Conservation (phyloP, 305 asterid genomes). For the Salvia sclarea region DNA sequence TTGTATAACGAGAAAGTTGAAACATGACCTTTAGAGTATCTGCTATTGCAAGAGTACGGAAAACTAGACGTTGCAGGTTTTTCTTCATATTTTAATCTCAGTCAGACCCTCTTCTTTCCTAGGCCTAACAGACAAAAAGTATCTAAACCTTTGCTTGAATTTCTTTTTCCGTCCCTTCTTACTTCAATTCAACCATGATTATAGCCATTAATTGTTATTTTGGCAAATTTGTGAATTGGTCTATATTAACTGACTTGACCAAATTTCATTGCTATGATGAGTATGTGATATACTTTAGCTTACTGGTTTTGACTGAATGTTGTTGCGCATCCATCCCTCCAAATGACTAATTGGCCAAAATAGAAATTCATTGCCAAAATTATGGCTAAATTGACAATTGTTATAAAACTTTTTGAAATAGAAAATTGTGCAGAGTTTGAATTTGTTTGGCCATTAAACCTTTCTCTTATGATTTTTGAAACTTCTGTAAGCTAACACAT, state of each 20-base stretch:
- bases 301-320: not conserved
- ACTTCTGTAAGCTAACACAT: constrained; percentile 13
- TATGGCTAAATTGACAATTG: not conserved
- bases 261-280: not conserved
- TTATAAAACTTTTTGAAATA: not conserved
- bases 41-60: not conserved
- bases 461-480: constrained; percentile 1
- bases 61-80: not conserved
- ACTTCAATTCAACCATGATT: not conserved
- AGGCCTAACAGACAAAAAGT: not conserved
- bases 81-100: not conserved
- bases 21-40: not conserved
- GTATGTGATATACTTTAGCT: not conserved
- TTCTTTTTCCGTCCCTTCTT: not conserved
- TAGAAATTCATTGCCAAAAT: not conserved
- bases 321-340: not conserved
- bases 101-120: not conserved
- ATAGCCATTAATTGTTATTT: not conserved
- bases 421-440: not conserved
- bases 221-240: not conserved
- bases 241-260: not conserved
- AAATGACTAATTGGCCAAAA: not conserved
- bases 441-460: not conserved
- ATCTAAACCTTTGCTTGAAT: not conserved
- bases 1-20: not conserved